Conservation (phyloP, 2,329 filamentous ascomycete species). For the Cordyceps fumosorosea region DNA sequence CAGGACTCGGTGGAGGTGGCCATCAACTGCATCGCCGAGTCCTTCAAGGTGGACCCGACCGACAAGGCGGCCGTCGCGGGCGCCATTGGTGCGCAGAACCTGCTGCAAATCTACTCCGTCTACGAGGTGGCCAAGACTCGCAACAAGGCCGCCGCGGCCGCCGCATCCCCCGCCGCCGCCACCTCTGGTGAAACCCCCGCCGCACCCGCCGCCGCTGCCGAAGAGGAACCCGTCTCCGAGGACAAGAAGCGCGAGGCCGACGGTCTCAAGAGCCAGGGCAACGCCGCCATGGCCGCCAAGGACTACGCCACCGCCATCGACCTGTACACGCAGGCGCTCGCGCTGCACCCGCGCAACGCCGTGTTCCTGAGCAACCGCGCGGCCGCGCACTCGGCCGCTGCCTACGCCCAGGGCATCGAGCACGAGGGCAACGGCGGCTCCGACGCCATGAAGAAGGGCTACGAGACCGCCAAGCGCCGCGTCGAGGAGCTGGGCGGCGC, state of each 20-base stretch:
- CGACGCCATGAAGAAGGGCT: constrained; percentile 96
- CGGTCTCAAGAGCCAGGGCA: constrained; percentile 80
- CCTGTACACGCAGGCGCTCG: constrained; percentile 80
- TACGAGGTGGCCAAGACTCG: constrained; percentile 86
- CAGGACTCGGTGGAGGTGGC: constrained; percentile 92
- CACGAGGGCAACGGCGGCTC: constrained; percentile 89
- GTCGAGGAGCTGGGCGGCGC: constrained; percentile 65
- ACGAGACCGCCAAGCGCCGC: constrained; percentile 83
- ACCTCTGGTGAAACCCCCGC: constrained; percentile 34
- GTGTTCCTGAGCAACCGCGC: constrained; percentile 98
- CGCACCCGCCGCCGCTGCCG: constrained; percentile 26
- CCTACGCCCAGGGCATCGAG: constrained; percentile 88
- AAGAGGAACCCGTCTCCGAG: constrained; percentile 32
- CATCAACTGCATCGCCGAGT: constrained; percentile 87
- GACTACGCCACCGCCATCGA: constrained; percentile 80
- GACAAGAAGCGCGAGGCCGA: constrained; percentile 76
- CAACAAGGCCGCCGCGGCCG: constrained; percentile 29
- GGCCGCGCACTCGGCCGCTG: constrained; percentile 82
- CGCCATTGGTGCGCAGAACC: constrained; percentile 78
- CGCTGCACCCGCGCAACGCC: constrained; percentile 75
- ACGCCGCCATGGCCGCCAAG: constrained; percentile 91
- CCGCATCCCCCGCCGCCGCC: constrained; percentile 28
- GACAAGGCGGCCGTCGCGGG: constrained; percentile 66
- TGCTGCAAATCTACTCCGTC: constrained; percentile 86
- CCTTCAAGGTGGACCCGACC: constrained; percentile 87